Percentiles rank a stretch among this genome's conserved stretches.
phyloP scores from a whole-genome alignment of 352 stramenopile genomes.

The Plasmopara halstedii region DNA sequence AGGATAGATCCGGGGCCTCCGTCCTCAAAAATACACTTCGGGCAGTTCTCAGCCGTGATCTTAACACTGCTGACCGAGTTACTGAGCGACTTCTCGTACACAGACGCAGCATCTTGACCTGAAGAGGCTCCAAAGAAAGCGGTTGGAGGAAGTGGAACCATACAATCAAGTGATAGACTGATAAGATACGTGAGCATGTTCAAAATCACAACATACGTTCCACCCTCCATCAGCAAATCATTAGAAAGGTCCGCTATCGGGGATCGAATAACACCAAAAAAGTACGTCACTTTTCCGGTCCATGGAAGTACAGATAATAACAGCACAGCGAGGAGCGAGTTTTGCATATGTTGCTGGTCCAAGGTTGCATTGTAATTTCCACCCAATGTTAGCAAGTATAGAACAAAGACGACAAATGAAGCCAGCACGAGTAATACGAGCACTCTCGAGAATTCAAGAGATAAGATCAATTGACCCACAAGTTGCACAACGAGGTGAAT shows the following conservation, averaged over 20 bases:
- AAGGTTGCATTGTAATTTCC: constrained; percentile 22
- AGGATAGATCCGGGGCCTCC: constrained; percentile 64
- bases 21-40: constrained; percentile 77
- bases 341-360: constrained; percentile 51
- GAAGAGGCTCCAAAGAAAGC: constrained; percentile 63
- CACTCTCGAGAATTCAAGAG: constrained; percentile 26
- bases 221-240: constrained; percentile 36
- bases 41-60: constrained; percentile 74
- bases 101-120: constrained; percentile 36
- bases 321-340: constrained; percentile 50
- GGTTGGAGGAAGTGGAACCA: constrained; percentile 58
- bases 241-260: constrained; percentile 34
- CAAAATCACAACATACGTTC: constrained; percentile 31
- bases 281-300: constrained; percentile 60
- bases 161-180: constrained; percentile 40
- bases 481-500: constrained; percentile 33
- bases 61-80: constrained; percentile 11
- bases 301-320: constrained; percentile 50
- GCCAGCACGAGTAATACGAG: constrained; percentile 44
- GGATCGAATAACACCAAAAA: constrained; percentile 32
- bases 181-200: constrained; percentile 36
- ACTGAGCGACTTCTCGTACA: constrained; percentile 27
- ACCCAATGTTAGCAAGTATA: constrained; percentile 46
- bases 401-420: constrained; percentile 33
- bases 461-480: constrained; percentile 29